A percentile compares a stretch with the other conserved stretches of the same genome.
These are phyloP conservation scores for Vicia faba DNA, from an alignment of 306 rosid genomes.

Conservation along the genomic window DNA sequence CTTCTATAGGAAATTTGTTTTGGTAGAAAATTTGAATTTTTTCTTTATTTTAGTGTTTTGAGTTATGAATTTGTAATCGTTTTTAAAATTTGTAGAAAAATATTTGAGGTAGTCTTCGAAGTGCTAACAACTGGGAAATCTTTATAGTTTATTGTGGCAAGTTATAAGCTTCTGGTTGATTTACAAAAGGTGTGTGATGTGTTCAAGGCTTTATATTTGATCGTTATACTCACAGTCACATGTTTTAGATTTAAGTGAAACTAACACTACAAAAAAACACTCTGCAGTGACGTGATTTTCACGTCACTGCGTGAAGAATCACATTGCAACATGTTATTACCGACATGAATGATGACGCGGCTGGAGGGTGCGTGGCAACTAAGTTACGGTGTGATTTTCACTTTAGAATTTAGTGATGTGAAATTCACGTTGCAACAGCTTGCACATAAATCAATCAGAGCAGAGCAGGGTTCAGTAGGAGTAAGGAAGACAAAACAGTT, in stretches of 20 bases:
- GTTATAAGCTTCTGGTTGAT: constrained; percentile 60
- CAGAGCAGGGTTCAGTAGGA: too few species aligned
- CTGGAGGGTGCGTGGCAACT: too few species aligned
- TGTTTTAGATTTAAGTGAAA: constrained; percentile 24
- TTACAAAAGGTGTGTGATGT: constrained; percentile 59
- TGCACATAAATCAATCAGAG: too few species aligned
- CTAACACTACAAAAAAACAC: too few species aligned
- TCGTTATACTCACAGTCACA: background rate
- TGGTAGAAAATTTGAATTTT: constrained; percentile 18
- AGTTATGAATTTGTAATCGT: background rate
- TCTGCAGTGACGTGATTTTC: too few species aligned
- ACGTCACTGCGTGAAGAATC: too few species aligned
- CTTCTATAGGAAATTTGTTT: background rate
- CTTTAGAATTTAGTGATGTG: too few species aligned
- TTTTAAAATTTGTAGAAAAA: constrained; percentile 36
- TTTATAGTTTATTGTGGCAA: constrained; percentile 45
- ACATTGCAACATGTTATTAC: too few species aligned
- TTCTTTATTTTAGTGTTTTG: constrained; percentile 8
- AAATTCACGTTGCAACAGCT: too few species aligned
- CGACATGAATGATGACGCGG: too few species aligned
- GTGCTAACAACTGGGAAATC: constrained; percentile 47
- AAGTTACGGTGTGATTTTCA: too few species aligned
- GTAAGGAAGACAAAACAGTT: too few species aligned
- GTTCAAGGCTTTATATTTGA: background rate
- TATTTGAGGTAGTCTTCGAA: constrained; percentile 41